phyloP scores from a whole-genome alignment of 352 stramenopile species.

The Saprolegnia parasitica region DNA sequence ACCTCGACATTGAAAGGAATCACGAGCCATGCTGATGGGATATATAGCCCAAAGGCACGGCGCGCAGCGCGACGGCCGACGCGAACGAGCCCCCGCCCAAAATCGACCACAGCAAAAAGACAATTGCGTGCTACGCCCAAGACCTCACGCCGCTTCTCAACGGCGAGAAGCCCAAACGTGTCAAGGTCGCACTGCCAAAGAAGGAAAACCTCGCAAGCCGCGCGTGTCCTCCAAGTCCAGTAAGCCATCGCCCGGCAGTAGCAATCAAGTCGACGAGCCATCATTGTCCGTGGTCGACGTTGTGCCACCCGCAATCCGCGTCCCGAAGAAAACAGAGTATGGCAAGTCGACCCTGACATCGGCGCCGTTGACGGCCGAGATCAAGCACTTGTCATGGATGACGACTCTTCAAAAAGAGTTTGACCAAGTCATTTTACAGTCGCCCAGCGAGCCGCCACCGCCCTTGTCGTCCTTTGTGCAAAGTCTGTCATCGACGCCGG shows the following conservation, averaged over 20 bases:
- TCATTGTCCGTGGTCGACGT: neutral
- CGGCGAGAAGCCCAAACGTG: conserved; percentile 24
- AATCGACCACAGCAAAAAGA: neutral
- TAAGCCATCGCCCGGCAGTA: neutral
- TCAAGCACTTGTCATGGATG: conserved; percentile 28
- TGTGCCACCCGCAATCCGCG: neutral
- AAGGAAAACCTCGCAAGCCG: neutral
- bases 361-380: conserved; percentile 25
- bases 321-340: neutral
- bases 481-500: neutral
- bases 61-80: neutral
- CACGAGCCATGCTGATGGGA: no score
- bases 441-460: neutral
- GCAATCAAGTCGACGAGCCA: neutral
- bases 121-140: conserved; percentile 21
- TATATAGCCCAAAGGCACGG: neutral
- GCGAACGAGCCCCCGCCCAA: neutral
- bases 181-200: conserved; percentile 10
- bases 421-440: neutral
- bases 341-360: neutral
- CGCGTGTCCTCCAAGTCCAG: neutral
- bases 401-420: conserved; percentile 21
- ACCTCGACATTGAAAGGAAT: neutral
- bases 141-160: conserved; percentile 23
- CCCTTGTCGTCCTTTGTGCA: neutral